Evolutionary conservation across 2,329 filamentous ascomycete genomes (phyloP), one percentile per base, ranked within the genome.

Genomic region (Leptographium galeiforme): DNA sequence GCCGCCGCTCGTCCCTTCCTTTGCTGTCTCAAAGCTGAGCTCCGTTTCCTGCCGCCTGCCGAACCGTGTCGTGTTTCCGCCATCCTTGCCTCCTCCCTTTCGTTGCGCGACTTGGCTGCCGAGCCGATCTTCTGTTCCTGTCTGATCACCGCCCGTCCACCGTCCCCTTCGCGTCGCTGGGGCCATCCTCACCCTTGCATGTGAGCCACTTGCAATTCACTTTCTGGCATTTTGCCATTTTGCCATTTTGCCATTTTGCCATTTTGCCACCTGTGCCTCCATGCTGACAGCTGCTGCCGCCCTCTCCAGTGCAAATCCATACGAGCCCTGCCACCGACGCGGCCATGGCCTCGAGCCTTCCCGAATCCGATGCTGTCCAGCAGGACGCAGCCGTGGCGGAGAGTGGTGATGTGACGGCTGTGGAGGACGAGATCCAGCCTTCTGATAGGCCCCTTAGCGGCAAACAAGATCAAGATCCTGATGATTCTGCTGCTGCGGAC

Each of bases 381-480:
- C 57, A 56, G 53, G 67, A 68, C 57, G 67, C 69, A 60, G 69
- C 71, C 59, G 79, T 75, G 73, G 72, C 70, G 63, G 72, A 75
- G 66, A 71, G 67, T 68, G 73, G 74, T 68, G 73, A 72, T 67
- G 74, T 69, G 62, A 71, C 72, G 63, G 73, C 75, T 62, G 73
- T 78, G 67, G 80, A 78, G 66, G 74, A 74, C 68, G 70, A 77
- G 65, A 73, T 73, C 68, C 70, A 76, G 66, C 71, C 70, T 63
- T 70, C 73, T 64, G 72, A 75, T 67, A 70, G 64, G 68, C 72
- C 76, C 67, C 70, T 73, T 73, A 77, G 73, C 69, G 73, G 75
- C 65, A 68, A 76, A 69, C 68, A 77, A 70, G 70, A 68, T 68
- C 69, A 76, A 71, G 71, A 73, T 64, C 62, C 63, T 64, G 61